Evolutionary conservation across 768 basidiomycete species (phyloP), one percentile per base, ranked within the genome.

Genomic region (Serpula lacrymans): DNA sequence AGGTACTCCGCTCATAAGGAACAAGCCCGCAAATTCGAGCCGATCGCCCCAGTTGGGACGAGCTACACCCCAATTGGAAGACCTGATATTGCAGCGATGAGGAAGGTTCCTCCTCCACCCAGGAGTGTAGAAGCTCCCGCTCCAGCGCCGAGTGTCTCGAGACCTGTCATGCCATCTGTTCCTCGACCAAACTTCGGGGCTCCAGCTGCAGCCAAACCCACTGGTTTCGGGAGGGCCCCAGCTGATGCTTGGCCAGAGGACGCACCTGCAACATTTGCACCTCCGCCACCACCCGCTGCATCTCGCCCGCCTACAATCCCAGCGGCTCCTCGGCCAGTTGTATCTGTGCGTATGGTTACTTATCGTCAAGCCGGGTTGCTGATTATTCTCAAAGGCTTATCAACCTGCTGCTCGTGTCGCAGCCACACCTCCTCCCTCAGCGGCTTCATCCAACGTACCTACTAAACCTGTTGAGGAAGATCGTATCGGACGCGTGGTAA

Each of bases 1-100:
- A 89, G 80, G 52, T 98, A 98, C 62, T 85, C 88, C 3, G 71
- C 79, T 1, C 91, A 93, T 53, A 82, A 84, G 35, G 88, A 93
- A 52, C 62, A 70, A n/a, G 59, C 84, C 0, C 80, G 84, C 42
- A 82, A 75, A 52, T 72, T 71, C 39, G 85, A 90, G 48, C 85
- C 87, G 4, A 92, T 94, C 49, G 76, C 84, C 0, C 87, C 91
- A 13, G 85, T 86, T 4, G 85, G 88, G 8, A 81, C 84, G 1
- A 80, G 59, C 50, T 89, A 90, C 60, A 80, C 70, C 2, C 89
- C 88, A 5, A 69, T 89, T 14, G 88, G 88, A 13, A 79, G 70
- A 43, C 75, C 80, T 3, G 85, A 91, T 52, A 86, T 91, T 14
- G 65, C 67, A 41, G 71, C 77, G 5, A 53, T 84, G 52, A 75